A percentile compares a stretch with the other conserved stretches of the same genome.
Conservation (phyloP, 1,284 basidiomycete genomes). For the Austroboletus niveus region DNA sequence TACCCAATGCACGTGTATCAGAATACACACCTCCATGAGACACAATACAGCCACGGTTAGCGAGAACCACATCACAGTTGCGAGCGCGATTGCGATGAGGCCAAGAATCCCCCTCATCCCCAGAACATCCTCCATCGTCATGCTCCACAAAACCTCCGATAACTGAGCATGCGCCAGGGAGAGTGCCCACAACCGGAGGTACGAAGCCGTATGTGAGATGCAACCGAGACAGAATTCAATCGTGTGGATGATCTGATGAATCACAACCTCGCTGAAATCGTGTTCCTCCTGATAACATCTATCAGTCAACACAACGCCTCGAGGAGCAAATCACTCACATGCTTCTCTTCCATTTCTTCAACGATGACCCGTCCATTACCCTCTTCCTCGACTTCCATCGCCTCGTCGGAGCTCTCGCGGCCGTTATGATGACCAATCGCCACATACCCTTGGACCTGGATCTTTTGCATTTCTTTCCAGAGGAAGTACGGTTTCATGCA, state of each 20-base stretch:
- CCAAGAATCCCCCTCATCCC: constrained; percentile 55
- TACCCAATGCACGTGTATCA: constrained; percentile 16
- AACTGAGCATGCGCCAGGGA: constrained; percentile 98
- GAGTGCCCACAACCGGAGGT: constrained; percentile 97
- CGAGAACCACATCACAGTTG: constrained; percentile 80
- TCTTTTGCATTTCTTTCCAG: constrained; percentile 89
- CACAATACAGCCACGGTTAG: constrained; percentile 80
- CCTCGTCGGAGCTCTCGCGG: constrained; percentile 53
- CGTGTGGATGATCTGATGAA: constrained; percentile 97
- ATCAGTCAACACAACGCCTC: constrained; percentile 12
- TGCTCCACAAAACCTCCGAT: constrained; percentile 90
- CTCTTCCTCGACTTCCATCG: constrained; percentile 81
- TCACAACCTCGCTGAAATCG: constrained; percentile 92
- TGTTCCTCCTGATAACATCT: constrained; percentile 59
- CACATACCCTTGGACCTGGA: constrained; percentile 84
- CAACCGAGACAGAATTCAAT: constrained; percentile 99
- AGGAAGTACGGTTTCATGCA: constrained; percentile 91
- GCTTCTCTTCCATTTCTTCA: constrained; percentile 66
- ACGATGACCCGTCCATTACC: constrained; percentile 74
- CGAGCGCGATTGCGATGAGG: constrained; percentile 59
- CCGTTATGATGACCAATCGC: constrained; percentile 55
- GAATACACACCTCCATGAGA: constrained; percentile 83
- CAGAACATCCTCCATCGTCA: constrained; percentile 72
- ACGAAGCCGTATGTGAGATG: constrained; percentile 99
- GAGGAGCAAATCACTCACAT: constrained; percentile 45